Evolutionary conservation across 768 basidiomycete genomes (phyloP).

Genomic region (Boletales sp.): DNA sequence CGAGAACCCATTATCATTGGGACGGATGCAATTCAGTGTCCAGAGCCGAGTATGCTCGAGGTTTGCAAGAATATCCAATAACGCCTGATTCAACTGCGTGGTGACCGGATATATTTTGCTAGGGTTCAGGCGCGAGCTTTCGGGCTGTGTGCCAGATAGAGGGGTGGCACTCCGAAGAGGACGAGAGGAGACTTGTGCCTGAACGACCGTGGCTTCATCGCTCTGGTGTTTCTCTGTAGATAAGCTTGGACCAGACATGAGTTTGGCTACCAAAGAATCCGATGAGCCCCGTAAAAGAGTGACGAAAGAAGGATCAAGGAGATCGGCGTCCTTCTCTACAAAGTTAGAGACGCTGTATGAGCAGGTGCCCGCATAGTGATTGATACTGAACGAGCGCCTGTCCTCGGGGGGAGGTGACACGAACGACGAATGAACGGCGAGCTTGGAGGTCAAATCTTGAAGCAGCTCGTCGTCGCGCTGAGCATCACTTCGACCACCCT

Average conservation of each 20-base stretch:
- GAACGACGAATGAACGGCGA: slow-evolving; percentile 52
- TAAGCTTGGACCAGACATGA: slow-evolving; percentile 60
- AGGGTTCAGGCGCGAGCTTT: slow-evolving; percentile 44
- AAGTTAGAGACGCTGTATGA: slow-evolving; percentile 49
- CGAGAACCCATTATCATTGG: slow-evolving; percentile 60
- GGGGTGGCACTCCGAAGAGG: slow-evolving; percentile 49
- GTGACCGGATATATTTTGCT: slow-evolving; percentile 55
- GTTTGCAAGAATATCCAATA: slow-evolving; percentile 45
- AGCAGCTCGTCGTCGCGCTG: slow-evolving; percentile 49
- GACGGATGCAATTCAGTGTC: slow-evolving; percentile 60
- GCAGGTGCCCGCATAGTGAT: slow-evolving; percentile 55
- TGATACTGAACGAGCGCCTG: slow-evolving; percentile 50
- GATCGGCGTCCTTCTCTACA: slow-evolving; percentile 49
- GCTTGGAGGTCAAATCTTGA: slow-evolving; percentile 45
- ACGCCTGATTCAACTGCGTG: slow-evolving; percentile 52
- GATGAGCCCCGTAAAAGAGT: slow-evolving; percentile 47
- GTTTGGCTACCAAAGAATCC: slow-evolving; percentile 55
- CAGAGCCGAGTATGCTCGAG: slow-evolving; percentile 48
- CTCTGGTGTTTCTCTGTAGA: slow-evolving; percentile 56
- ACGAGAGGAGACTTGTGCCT: slow-evolving; percentile 59
- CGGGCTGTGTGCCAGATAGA: slow-evolving; percentile 28
- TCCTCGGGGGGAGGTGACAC: slow-evolving; percentile 31
- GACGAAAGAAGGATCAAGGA: slow-evolving; percentile 55
- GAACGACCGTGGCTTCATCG: slow-evolving; percentile 55
- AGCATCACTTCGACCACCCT: slow-evolving; percentile 48